These are phyloP conservation scores for Geotrichum europaeum DNA, from an alignment of 1,139 yeast genomes.

Conservation along the genomic window DNA sequence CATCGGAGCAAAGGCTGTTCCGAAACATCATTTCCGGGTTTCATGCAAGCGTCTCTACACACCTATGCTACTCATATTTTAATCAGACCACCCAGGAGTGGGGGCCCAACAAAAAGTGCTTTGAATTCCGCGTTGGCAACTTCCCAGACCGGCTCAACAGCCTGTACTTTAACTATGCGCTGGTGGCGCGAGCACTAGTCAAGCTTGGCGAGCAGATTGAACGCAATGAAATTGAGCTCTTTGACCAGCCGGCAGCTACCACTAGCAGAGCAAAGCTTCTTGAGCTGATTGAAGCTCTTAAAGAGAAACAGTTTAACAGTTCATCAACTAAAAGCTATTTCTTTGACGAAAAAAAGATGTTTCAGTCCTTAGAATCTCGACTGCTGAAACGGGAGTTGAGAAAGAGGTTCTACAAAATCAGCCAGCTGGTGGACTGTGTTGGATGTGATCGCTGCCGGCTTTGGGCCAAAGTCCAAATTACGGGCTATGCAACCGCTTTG, in stretches of 20 bases:
- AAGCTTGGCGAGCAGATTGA: conserved; percentile 39
- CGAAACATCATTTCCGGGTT: conserved; percentile 82
- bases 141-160: conserved; percentile 84
- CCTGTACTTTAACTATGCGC: conserved; percentile 84
- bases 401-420: conserved; percentile 77
- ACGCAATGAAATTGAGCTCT: not conserved
- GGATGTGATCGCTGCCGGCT: conserved; percentile 96
- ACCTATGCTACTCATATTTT: conserved; percentile 77
- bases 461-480: conserved; percentile 97
- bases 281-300: not conserved
- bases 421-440: conserved; percentile 94
- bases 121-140: conserved; percentile 84
- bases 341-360: conserved; percentile 53
- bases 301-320: not conserved
- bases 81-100: conserved; percentile 68
- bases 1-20: conserved; percentile 63
- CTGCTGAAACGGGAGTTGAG: conserved; percentile 74
- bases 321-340: conserved; percentile 15
- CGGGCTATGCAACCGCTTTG: conserved; percentile 95
- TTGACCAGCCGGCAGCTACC: not conserved
- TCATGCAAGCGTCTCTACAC: conserved; percentile 94
- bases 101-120: conserved; percentile 73
- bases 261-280: not conserved
- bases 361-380: conserved; percentile 41
- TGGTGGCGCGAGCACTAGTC: conserved; percentile 74